Evolutionary conservation across 441 rosid genomes (phyloP), one percentile per base, ranked within the genome.

Genomic region (Dalechampia spathulata): DNA sequence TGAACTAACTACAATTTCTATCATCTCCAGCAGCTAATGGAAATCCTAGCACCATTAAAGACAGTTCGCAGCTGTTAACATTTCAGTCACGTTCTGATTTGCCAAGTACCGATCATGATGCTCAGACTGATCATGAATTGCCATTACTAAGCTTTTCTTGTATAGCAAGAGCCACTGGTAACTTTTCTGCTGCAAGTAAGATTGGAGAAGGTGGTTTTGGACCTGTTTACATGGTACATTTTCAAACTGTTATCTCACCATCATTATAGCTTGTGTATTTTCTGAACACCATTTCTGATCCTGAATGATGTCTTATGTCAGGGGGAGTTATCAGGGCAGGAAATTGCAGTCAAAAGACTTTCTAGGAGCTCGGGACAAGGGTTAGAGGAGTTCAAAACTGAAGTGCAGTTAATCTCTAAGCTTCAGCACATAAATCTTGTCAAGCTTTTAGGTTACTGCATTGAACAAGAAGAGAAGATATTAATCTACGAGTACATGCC

Each of bases 341-440:
- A 50, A 30, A 32, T 32, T 30, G 41, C 40, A 9, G 55, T 49
- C 6, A 49, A 49, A 49, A 49, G 54, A 49, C 54, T 49, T n/a
- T 49, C 15, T 11, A 8, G 10, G 34, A 34, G 27, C 26, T 34
- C 26, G 20, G 26, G 27, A 51, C 27, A 51, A 19, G 42, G 55
- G 16, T 2, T 19, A 19, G 27, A 49, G 1, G 39, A 49, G 13
- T 49, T 49, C 38, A 49, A 49, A 49, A 49, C 54, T 30, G 54
- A 49, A 15, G 54, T 49, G 1, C 39, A 28, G 4, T 19, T 50
- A n/a, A 30, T 30, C 32, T 50, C 55, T 19, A 32, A 32, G 55
- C 40, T 50, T 50, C 55, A 50, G 40, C 55, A 50, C 19, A 37
- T 50, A 50, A 50, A 50, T 50, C 25, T 17, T 32, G 55, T 50